phyloP scores from a whole-genome alignment of 2,329 filamentous ascomycete genomes.

The Bretziella fagacearum region DNA sequence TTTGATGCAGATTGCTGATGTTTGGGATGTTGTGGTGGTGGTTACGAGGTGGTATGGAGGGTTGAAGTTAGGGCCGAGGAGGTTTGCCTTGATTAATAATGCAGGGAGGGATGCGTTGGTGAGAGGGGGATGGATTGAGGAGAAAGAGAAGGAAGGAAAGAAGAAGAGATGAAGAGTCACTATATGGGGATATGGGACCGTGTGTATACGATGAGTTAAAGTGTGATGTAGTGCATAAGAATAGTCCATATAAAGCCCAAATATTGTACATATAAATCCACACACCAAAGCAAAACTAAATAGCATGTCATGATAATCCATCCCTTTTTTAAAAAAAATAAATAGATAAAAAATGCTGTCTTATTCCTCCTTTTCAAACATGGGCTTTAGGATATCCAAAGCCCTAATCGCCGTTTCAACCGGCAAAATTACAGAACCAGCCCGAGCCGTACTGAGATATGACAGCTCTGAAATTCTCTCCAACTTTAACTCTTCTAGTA shows the following conservation, averaged over 20 bases:
- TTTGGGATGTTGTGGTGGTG: conserved; percentile 85
- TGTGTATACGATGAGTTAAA: background rate
- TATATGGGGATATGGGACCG: background rate
- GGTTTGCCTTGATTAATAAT: conserved; percentile 80
- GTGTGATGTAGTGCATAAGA: background rate
- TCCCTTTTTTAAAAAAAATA: too few relatives aligned
- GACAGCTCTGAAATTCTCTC: conserved; percentile 55
- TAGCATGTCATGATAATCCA: too few relatives aligned
- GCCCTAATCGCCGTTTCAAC: conserved; percentile 25
- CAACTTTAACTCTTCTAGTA: conserved; percentile 54
- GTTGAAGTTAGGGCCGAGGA: conserved; percentile 68
- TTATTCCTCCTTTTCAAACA: conserved; percentile 25
- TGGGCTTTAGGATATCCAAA: conserved; percentile 47
- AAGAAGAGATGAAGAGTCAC: conserved; percentile 21
- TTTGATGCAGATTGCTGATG: conserved; percentile 84
- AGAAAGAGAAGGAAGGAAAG: conserved; percentile 27
- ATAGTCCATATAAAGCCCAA: background rate
- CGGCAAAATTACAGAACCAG: conserved; percentile 75
- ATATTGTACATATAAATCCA: background rate
- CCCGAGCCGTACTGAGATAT: conserved; percentile 75
- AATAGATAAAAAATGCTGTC: background rate
- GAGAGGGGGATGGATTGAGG: conserved; percentile 51
- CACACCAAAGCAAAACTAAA: too few relatives aligned
- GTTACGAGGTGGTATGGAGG: conserved; percentile 95
- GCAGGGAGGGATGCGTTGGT: conserved; percentile 73